Evolutionary conservation across 2,329 filamentous ascomycete genomes (phyloP), one percentile per base, ranked within the genome.

Genomic region (Aspergillus flavus): DNA sequence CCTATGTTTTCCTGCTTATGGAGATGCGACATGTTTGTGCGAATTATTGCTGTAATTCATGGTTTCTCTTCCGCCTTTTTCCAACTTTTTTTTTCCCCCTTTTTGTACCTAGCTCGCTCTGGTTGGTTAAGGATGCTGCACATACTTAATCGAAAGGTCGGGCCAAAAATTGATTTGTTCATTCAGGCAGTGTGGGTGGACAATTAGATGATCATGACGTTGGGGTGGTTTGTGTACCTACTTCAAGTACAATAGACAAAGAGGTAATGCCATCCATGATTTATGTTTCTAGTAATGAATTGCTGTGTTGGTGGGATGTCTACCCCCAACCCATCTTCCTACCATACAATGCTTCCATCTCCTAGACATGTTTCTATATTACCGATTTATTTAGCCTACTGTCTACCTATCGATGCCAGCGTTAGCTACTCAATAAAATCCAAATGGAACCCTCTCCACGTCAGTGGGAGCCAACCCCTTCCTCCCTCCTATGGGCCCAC

Each of bases 1-100:
- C 71, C 69, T 75, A 74, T 77, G 69, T 75, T 72, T 68, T 68
- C 66, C 72, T 72, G 73, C 69, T 69, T 71, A 74, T 69, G 74
- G 74, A 75, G 75, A 76, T 75, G 74, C 71, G 73, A 75, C 70
- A 75, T 73, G 73, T 71, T 74, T 73, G 66, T 73, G 72, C 73
- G 66, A 68, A 71, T 76, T 71, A 66, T 72, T 76, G 71, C 74
- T 73, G 65, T 73, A 72, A 72, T 73, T 73, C 67, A 71, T 68
- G 70, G 71, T 72, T 75, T 68, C 66, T 69, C 65, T 67, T 68
- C 64, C 62, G 68, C 71, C 71, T 72, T 71, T 69, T 67, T 69
- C 65, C 64, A 65, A 68, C 70, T 66, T 71, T 68, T 62, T 62
- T 69, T 69, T 71, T 69, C 61, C 52, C 61, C 52, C 59, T 55